Conservation (phyloP, 2,329 filamentous ascomycete species). For the Didymella pomorum region DNA sequence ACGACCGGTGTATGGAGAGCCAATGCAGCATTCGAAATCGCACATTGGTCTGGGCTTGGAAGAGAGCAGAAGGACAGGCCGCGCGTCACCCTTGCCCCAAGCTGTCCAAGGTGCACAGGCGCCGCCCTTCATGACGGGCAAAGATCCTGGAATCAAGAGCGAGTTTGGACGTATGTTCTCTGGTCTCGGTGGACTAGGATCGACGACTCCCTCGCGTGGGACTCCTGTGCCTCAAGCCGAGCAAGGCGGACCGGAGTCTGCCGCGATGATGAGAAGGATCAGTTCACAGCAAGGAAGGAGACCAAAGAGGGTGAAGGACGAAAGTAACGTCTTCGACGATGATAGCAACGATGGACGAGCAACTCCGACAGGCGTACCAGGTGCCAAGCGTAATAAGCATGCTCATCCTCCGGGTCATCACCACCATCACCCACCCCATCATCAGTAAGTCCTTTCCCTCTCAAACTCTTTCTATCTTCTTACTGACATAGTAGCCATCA, state of each 20-base stretch:
- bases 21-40: conserved; percentile 68
- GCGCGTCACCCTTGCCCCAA: conserved; percentile 87
- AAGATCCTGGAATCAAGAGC: conserved; percentile 89
- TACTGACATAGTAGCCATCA: conserved; percentile 64
- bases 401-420: conserved; percentile 61
- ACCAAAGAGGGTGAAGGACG: conserved; percentile 75
- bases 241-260: conserved; percentile 41
- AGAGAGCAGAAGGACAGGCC: conserved; percentile 80
- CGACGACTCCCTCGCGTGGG: conserved; percentile 62
- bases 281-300: conserved; percentile 51
- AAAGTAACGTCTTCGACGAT: conserved; percentile 69
- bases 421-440: conserved; percentile 63
- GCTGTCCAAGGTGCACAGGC: conserved; percentile 92
- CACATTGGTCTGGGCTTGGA: conserved; percentile 77
- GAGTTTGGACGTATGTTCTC: conserved; percentile 96
- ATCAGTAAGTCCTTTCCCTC: conserved; percentile 56
- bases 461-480: conserved; percentile 22
- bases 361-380: conserved; percentile 70
- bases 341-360: conserved; percentile 71
- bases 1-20: conserved; percentile 55
- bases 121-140: conserved; percentile 77
- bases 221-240: conserved; percentile 56
- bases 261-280: conserved; percentile 45
- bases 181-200: conserved; percentile 78
- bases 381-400: conserved; percentile 68